Base-by-base conservation (phyloP, 2,329 filamentous ascomycete species). In the Aspergillus pseudotamarii region DNA sequence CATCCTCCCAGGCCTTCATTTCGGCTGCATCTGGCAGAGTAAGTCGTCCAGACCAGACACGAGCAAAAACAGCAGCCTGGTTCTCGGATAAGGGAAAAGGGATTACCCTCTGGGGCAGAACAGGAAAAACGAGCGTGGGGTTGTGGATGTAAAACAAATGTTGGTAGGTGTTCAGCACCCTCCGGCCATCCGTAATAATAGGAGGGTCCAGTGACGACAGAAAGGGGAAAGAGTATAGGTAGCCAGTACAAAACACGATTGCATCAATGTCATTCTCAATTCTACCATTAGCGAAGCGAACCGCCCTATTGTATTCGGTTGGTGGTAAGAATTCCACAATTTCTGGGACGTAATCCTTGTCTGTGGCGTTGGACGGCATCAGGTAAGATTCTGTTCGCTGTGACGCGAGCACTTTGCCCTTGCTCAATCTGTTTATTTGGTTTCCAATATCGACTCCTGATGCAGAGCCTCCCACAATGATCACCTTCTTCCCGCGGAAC, bases 171-270 rank as follows among this genome's bases (percentile, higher is more conserved):
- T 90, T 88, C 64, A 89, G 82, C 0, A 94, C 88, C 32, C 91
- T 85, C 38, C 84, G 85, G 0, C 94, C 94, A 60, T 88, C 85
- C 0, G 86, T 88, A 60, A 94, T 83, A 2, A 93, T 74, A 0
- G 86, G 81, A 0, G 88, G 84, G 1, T 76, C 59, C 3, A 87
- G 72, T 0, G 75, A 75, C 3, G 77, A 75, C 4, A 89, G 74
- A 72, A 97, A 97, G 0, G 93, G 93, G 62, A 91, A 91, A 6
- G 89, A 89, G 78, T 92, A 97, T 61, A 96, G 86, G 72, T 96
- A 98, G 0, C 94, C 94, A 0, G 94, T 97, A 75, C 92, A 94
- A 77, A 94, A 97, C 32, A 98, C 75, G 6, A 97, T 80, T 1
- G 87, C 85, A 71, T 97, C 94, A 61, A 98, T 78, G 38, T 88